These are phyloP conservation scores for Cladosporium velox DNA, from an alignment of 2,329 filamentous ascomycete species.

Conservation along the genomic window DNA sequence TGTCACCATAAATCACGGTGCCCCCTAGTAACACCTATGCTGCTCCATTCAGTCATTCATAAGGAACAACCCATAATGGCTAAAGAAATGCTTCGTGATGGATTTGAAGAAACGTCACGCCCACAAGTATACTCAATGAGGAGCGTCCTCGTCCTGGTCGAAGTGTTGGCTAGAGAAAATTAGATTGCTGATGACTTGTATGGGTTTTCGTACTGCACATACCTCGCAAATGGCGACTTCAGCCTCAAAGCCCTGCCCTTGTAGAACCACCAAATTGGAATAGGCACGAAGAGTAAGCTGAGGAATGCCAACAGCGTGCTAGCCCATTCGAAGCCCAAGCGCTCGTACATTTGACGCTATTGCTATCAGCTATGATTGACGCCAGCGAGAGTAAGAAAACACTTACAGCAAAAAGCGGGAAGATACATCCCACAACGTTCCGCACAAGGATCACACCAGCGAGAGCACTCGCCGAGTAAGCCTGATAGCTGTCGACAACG, in stretches of 20 bases:
- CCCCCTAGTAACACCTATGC: too few species aligned
- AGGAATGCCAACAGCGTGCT: slow-evolving; percentile 47
- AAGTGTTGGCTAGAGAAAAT: slow-evolving; percentile 5
- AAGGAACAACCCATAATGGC: too few species aligned
- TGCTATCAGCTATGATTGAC: slow-evolving; percentile 19
- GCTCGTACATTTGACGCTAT: slow-evolving; percentile 18
- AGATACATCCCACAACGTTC: slow-evolving; percentile 37
- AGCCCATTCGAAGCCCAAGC: slow-evolving; percentile 49
- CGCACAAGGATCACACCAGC: slow-evolving; percentile 42
- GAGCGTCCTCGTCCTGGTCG: slow-evolving; percentile 18
- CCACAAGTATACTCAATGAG: not conserved
- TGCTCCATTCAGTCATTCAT: too few species aligned
- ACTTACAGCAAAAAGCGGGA: slow-evolving; percentile 36
- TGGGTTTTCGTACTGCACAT: not conserved
- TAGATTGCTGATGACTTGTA: not conserved
- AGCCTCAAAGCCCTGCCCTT: slow-evolving; percentile 14
- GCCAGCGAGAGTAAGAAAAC: not conserved
- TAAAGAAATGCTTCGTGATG: not conserved
- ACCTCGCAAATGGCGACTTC: slow-evolving; percentile 19
- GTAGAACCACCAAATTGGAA: slow-evolving; percentile 20
- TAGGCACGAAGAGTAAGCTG: slow-evolving; percentile 38
- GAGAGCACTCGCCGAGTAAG: slow-evolving; percentile 45
- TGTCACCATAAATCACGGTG: not conserved
- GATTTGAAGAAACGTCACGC: not conserved
- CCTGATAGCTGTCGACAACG: slow-evolving; percentile 52